Evolutionary conservation across 306 rosid species (phyloP).

Genomic region (Heteromeles arbutifolia): DNA sequence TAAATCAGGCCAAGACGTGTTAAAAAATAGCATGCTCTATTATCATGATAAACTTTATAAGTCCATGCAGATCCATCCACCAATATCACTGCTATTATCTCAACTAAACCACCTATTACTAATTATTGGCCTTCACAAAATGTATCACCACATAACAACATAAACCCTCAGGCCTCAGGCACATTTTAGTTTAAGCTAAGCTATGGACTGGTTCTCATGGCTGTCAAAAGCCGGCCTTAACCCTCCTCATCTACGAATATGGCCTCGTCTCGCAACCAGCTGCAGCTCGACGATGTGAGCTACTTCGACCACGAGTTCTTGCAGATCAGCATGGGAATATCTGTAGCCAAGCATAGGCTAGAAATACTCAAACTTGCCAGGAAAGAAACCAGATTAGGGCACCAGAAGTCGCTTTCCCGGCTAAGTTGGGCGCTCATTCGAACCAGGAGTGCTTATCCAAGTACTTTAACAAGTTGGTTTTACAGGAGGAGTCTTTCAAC

Average conservation of each 20-base stretch:
- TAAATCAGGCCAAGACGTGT: too few species aligned
- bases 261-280: constrained; percentile 69
- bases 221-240: constrained; percentile 65
- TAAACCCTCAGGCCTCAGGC: background rate
- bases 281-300: constrained; percentile 45
- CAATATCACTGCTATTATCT: too few species aligned
- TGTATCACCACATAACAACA: background rate
- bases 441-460: constrained; percentile 47
- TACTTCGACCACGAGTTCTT: constrained; percentile 80
- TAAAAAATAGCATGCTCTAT: too few species aligned
- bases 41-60: too few species aligned
- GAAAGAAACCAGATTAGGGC: constrained; percentile 18
- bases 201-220: constrained; percentile 98
- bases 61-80: too few species aligned
- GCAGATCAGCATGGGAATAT: constrained; percentile 68
- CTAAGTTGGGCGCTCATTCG: constrained; percentile 33
- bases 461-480: constrained; percentile 37
- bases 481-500: background rate
- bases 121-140: background rate
- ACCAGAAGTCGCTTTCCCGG: constrained; percentile 27
- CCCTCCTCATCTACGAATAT: constrained; percentile 58
- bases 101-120: too few species aligned
- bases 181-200: background rate
- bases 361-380: constrained; percentile 77
- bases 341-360: constrained; percentile 82